Percentiles rank a stretch among this genome's conserved stretches.
These are phyloP conservation scores for Bryum argenteum DNA, from an alignment of 225 moss, liverwort and hornwort genomes.

Conservation along the genomic window DNA sequence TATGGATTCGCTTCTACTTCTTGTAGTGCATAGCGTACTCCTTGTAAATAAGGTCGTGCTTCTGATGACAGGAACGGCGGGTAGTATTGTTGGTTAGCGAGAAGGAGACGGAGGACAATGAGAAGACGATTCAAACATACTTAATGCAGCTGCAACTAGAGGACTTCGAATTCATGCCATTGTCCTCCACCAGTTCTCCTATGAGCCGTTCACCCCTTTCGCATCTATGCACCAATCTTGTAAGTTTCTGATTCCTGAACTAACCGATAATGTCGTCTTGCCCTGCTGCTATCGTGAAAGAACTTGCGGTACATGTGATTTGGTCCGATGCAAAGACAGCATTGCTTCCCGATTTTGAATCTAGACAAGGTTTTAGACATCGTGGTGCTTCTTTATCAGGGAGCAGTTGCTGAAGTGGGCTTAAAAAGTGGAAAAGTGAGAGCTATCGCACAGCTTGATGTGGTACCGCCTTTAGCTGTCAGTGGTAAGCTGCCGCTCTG, in stretches of 20 bases:
- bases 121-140: slow-evolving; percentile 66
- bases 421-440: slow-evolving; percentile 85
- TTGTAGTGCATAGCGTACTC: slow-evolving; percentile 1
- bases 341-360: slow-evolving; percentile 16
- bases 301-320: slow-evolving; percentile 19
- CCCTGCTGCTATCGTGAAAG: slow-evolving; percentile 6
- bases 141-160: slow-evolving; percentile 84
- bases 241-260: slow-evolving; percentile 30
- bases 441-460: slow-evolving; percentile 77
- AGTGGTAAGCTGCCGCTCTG: slow-evolving; percentile 65
- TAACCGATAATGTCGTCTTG: background rate
- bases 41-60: background rate
- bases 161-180: slow-evolving; percentile 61
- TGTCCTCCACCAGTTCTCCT: slow-evolving; percentile 39
- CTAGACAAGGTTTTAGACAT: slow-evolving; percentile 9
- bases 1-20: background rate
- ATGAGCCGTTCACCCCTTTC: slow-evolving; percentile 56
- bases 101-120: slow-evolving; percentile 48
- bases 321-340: slow-evolving; percentile 7
- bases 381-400: slow-evolving; percentile 54
- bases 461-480: slow-evolving; percentile 83
- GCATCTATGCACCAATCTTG: slow-evolving; percentile 60
- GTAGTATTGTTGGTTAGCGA: slow-evolving; percentile 75
- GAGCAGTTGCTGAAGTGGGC: slow-evolving; percentile 60
- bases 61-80: slow-evolving; percentile 68